A percentile compares a stretch with the other conserved stretches of the same genome.
These are phyloP conservation scores for Arabis hirsuta DNA, from an alignment of 345 rosid genomes.

Conservation along the genomic window DNA sequence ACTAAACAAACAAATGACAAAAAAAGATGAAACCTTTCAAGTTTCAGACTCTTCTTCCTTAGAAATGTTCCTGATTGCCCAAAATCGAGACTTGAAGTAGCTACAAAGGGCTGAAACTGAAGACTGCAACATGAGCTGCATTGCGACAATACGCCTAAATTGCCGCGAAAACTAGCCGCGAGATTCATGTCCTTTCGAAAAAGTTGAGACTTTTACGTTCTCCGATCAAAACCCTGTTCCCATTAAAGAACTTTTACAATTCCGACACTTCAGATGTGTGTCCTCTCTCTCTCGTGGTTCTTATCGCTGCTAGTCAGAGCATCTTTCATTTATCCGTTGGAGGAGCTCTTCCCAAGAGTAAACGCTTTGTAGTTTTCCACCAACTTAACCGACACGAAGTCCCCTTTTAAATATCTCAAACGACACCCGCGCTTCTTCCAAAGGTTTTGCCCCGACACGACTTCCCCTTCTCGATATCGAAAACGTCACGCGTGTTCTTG, in stretches of 20 bases:
- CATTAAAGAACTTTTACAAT: constrained; percentile 21
- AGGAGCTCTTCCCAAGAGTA: constrained; percentile 36
- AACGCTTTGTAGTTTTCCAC: constrained; percentile 34
- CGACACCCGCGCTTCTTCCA: not conserved
- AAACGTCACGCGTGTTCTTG: not conserved
- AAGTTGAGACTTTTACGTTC: constrained; percentile 21
- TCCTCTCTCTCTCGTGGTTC: constrained; percentile 32
- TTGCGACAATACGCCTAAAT: constrained; percentile 50
- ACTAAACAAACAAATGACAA: not conserved
- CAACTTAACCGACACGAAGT: not conserved
- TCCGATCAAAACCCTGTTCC: constrained; percentile 34
- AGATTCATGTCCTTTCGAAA: constrained; percentile 54
- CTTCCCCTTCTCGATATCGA: not conserved
- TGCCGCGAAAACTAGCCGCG: constrained; percentile 59
- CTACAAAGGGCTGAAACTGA: constrained; percentile 59
- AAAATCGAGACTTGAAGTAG: constrained; percentile 47
- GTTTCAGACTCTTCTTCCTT: constrained; percentile 40
- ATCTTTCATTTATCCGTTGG: constrained; percentile 51
- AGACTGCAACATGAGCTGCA: constrained; percentile 60
- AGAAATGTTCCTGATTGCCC: constrained; percentile 36
- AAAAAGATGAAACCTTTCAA: constrained; percentile 49
- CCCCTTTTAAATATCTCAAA: not conserved
- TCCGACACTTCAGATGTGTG: constrained; percentile 13
- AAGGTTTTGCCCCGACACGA: not conserved
- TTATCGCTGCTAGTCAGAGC: constrained; percentile 40